phyloP scores from a whole-genome alignment of 805 yeast species.

The Nakazawaea ernobii region DNA sequence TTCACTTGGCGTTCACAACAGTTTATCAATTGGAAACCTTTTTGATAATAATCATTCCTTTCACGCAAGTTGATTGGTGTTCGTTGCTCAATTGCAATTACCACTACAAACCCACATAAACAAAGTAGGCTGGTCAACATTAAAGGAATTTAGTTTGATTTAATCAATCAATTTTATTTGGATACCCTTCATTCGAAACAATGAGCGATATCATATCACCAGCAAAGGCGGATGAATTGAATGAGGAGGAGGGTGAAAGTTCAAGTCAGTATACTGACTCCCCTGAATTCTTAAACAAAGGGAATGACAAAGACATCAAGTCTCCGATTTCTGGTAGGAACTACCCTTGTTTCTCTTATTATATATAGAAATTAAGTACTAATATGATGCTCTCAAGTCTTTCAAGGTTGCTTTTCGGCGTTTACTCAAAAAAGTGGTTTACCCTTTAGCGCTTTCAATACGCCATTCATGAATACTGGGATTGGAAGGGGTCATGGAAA shows the following conservation, averaged over 20 bases:
- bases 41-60: no score
- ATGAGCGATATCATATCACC: background rate
- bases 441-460: conserved; percentile 36
- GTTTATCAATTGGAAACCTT: no score
- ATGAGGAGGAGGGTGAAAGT: conserved; percentile 1
- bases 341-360: background rate
- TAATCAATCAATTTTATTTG: background rate
- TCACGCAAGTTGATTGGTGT: no score
- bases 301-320: background rate
- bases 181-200: background rate
- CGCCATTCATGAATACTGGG: conserved; percentile 36
- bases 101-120: no score
- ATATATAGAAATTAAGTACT: background rate
- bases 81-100: no score
- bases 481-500: conserved; percentile 27
- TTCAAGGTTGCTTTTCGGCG: conserved; percentile 2
- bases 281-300: conserved; percentile 5
- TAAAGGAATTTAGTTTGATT: no score
- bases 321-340: conserved; percentile 2
- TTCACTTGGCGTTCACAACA: no score
- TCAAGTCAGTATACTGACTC: conserved; percentile 9
- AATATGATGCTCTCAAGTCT: background rate
- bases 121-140: no score
- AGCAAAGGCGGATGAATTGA: background rate
- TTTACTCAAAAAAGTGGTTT: conserved; percentile 8